Conservation (phyloP, 306 rosid genomes). For the Trichosanthes cucumerina region DNA sequence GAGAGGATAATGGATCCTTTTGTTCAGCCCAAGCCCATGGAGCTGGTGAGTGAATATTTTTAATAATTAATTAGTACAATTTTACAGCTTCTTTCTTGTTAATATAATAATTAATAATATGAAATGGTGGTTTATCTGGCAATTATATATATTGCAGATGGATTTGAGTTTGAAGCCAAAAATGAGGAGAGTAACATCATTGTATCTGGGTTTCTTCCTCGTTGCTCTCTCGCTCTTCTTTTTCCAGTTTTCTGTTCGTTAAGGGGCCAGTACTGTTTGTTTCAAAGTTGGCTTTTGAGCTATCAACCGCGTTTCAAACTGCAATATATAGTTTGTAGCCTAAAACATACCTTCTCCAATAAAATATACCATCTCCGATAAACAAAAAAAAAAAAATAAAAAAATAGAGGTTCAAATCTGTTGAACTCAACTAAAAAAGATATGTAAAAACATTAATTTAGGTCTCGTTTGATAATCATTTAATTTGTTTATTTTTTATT, state of each 20-base stretch:
- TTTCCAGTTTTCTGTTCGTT: neutral
- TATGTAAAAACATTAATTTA: too few species aligned
- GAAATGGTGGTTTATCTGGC: neutral
- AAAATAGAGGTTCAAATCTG: too few species aligned
- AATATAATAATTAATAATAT: neutral
- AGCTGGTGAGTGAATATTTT: conserved; percentile 29
- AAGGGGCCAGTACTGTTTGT: neutral
- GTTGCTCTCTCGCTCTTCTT: conserved; percentile 5
- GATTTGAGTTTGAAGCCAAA: conserved; percentile 7
- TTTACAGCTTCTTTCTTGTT: neutral
- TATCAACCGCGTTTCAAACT: too few species aligned
- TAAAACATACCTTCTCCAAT: too few species aligned
- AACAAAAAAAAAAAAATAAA: too few species aligned
- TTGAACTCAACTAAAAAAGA: too few species aligned
- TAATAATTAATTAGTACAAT: neutral
- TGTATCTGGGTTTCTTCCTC: conserved; percentile 18
- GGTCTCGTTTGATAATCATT: too few species aligned
- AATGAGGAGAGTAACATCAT: neutral
- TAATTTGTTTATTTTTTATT: too few species aligned
- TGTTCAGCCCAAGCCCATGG: conserved; percentile 32
- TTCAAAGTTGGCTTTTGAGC: too few species aligned
- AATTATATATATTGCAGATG: conserved; percentile 3
- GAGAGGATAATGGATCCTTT: conserved; percentile 54
- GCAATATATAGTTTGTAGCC: too few species aligned
- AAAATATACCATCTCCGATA: too few species aligned